Evolutionary conservation across 768 basidiomycete genomes (phyloP).

Genomic region (Rhizopogon vinicolor): DNA sequence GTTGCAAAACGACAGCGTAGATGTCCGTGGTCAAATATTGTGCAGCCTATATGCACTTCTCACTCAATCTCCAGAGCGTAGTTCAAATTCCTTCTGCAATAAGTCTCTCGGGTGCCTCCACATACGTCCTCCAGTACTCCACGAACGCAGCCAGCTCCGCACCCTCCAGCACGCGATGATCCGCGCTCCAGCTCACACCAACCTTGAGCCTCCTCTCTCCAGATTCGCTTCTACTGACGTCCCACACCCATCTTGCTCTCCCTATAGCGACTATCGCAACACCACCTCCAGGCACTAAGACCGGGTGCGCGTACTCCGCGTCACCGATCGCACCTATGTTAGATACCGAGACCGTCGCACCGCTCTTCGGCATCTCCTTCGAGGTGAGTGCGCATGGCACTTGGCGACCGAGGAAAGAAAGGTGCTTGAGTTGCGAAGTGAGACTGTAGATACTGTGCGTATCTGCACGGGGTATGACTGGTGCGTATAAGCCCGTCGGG

Average conservation of each 20-base stretch:
- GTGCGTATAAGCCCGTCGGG: conserved; percentile 79
- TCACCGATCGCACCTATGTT: conserved; percentile 81
- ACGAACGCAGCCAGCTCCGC: conserved; percentile 88
- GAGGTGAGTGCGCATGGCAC: conserved; percentile 59
- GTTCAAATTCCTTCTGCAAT: conserved; percentile 45
- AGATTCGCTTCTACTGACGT: conserved; percentile 36
- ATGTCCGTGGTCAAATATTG: not conserved
- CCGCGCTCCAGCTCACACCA: conserved; percentile 78
- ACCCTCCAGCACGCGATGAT: conserved; percentile 85
- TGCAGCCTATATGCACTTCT: not conserved
- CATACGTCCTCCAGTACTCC: conserved; percentile 77
- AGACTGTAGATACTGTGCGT: conserved; percentile 54
- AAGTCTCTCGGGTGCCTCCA: conserved; percentile 69
- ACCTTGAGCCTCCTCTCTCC: conserved; percentile 55
- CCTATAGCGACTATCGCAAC: conserved; percentile 84
- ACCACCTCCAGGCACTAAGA: conserved; percentile 79
- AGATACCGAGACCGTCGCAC: conserved; percentile 76
- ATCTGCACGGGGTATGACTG: conserved; percentile 58
- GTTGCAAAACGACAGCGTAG: not conserved
- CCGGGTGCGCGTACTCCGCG: conserved; percentile 66
- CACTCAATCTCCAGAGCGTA: not conserved
- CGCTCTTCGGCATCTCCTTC: conserved; percentile 67
- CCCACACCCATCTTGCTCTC: conserved; percentile 72
- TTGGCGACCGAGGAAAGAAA: conserved; percentile 64
- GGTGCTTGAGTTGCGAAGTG: conserved; percentile 53